Base-by-base conservation (phyloP, 257 asterid species). In the Jaltomata sinuosa region DNA sequence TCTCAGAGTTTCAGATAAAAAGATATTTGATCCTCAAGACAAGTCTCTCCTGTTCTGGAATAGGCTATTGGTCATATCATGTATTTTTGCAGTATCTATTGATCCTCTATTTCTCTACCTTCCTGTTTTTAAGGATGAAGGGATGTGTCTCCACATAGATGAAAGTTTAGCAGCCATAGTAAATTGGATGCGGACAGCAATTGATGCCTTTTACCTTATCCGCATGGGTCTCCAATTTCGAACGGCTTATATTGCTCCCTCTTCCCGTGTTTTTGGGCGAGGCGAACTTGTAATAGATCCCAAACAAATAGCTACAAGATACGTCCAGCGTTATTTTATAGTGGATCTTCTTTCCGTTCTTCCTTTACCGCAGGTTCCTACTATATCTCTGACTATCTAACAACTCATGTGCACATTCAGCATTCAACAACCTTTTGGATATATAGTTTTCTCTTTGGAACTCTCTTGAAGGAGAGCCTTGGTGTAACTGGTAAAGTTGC, bases 241-340 rank as follows among this genome's bases (percentile, higher is more conserved):
- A 18, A 95, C 99, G 25, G 99, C 99, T 84, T 97, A 90, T 74
- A 94, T 97, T 83, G 99, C 99, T 36, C 99, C 99, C 84, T 97
- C 99, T 36, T 97, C 99, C 88, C 95, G 99, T 76, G 98, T 97
- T 72, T 97, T 97, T 90, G 99, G 99, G 57, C 90, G 99, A 84
- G 99, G 99, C 16, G 99, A 97, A 81, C 98, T 97, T 71, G 99
- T 97, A 74, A 95, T 95, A 83, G 99, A 97, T 88, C 97, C 98
- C 65, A 85, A 83, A 59, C 93, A 97, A 83, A 97, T 97, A 77
- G 99, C 98, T 5, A 84, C 55, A 34, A 92, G 98, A 69, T 97
- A 95, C 79, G 77, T 95, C 57, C 92, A 85, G 79, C 96, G 99
- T 34, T 95, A 97, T 88, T 97, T 97, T 76, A 85, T 85, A 3